These are phyloP conservation scores for Exophiala lecanii-corni DNA, from an alignment of 2,329 filamentous ascomycete genomes.

Conservation along the genomic window DNA sequence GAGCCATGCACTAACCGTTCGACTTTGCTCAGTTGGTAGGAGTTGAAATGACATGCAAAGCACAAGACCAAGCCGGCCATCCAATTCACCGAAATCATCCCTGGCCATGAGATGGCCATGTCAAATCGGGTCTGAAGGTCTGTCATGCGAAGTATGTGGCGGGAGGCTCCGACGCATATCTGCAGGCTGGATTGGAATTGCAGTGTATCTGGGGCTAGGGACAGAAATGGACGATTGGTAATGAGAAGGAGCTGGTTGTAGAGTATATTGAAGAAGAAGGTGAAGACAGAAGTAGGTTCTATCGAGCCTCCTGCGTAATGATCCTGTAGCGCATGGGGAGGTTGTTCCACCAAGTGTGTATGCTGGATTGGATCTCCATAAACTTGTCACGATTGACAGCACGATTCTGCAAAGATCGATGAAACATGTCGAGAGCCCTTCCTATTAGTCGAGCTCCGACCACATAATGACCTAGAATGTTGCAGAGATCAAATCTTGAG, in stretches of 20 bases:
- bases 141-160: conserved; percentile 33
- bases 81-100: conserved; percentile 34
- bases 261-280: conserved; percentile 34
- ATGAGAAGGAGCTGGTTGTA: conserved; percentile 37
- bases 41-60: conserved; percentile 30
- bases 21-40: conserved; percentile 12
- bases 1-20: conserved; percentile 9
- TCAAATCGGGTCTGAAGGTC: conserved; percentile 28
- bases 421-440: conserved; percentile 34
- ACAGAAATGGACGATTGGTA: conserved; percentile 35
- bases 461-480: conserved; percentile 33
- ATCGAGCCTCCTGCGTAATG: conserved; percentile 6
- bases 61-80: conserved; percentile 37
- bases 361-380: conserved; percentile 34
- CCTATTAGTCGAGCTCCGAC: conserved; percentile 35
- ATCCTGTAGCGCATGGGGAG: conserved; percentile 24
- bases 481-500: not conserved
- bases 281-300: conserved; percentile 11
- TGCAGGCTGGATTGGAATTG: conserved; percentile 36
- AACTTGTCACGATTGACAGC: conserved; percentile 32
- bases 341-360: conserved; percentile 38
- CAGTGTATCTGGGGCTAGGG: conserved; percentile 30
- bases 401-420: conserved; percentile 35
- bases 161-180: conserved; percentile 35
- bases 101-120: conserved; percentile 35